Base-by-base conservation (phyloP, 140 eudicot species). In the Flaveria floridana region DNA sequence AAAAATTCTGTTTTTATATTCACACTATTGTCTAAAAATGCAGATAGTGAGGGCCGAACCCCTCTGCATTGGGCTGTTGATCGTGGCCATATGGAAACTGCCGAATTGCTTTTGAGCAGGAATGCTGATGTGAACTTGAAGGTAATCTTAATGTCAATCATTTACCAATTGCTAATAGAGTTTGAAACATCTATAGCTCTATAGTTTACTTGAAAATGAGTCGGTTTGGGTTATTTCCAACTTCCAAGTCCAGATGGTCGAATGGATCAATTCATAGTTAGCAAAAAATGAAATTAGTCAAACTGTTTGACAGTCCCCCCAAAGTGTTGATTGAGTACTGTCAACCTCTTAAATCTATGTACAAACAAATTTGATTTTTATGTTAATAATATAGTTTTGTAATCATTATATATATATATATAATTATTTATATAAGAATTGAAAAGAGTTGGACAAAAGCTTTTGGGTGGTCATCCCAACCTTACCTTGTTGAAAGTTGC, bases 41-140 rank as follows among this genome's bases (percentile, higher is more conserved):
- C 88, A 93, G 98, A 93, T 71, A 93, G 98, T 59, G 98, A 93
- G 76, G 98, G 97, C 1, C 88, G 97, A 67, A 88, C 97, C 42
- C 89, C 98, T 39, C 82, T 93, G 78, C 98, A 93, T 83, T 93
- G 98, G 98, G 97, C 98, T 71, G 98, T 93, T 21, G 98, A 93
- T 85, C 92, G 96, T 71, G 98, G 96, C 72, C 96, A 93, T 82
- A 71, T 86, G 55, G 84, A 80, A 77, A 61, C 87, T 50, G 65
- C 89, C 16, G 89, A 81, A 72, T 70, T 85, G 85, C 93, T 93
- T 20, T 73, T 83, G 72, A 86, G 84, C 78, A 88, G 74, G 78
- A 85, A 83, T 14, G 96, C 98, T 56, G 96, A 93, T 85, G 84
- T 86, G 6, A 85, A 93, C 83, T 84, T 84, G 6, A 90, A 90